phyloP scores from a whole-genome alignment of 352 stramenopile species.

The Elongisporangium prolatum region DNA sequence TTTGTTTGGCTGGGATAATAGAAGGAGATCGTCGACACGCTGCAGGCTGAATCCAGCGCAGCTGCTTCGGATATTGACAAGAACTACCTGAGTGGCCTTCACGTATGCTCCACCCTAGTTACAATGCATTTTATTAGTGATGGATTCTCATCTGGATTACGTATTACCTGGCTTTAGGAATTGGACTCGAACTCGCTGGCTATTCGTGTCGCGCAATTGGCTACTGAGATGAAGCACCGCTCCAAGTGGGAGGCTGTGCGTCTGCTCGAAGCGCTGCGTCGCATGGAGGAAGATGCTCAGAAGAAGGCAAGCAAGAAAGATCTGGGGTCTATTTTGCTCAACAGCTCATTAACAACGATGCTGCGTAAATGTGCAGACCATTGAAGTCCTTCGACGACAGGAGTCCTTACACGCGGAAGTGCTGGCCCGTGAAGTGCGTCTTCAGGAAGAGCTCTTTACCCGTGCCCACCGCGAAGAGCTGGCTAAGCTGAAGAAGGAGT shows the following conservation, averaged over 20 bases:
- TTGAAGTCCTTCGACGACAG: slow-evolving; percentile 55
- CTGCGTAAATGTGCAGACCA: slow-evolving; percentile 17
- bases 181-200: slow-evolving; percentile 64
- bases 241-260: slow-evolving; percentile 82
- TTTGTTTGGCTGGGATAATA: slow-evolving; percentile 13
- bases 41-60: slow-evolving; percentile 55
- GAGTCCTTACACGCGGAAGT: slow-evolving; percentile 74
- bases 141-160: not conserved
- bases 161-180: slow-evolving; percentile 27
- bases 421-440: slow-evolving; percentile 62
- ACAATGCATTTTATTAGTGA: not conserved
- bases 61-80: slow-evolving; percentile 60
- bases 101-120: slow-evolving; percentile 25
- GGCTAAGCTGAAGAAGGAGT: slow-evolving; percentile 58
- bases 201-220: slow-evolving; percentile 71
- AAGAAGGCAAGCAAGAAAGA: slow-evolving; percentile 36
- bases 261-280: slow-evolving; percentile 62
- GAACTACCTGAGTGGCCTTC: slow-evolving; percentile 66
- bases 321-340: not conserved
- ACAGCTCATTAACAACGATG: not conserved
- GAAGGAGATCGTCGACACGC: slow-evolving; percentile 57
- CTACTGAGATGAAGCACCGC: slow-evolving; percentile 86
- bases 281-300: slow-evolving; percentile 76
- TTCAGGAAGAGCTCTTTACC: slow-evolving; percentile 65
- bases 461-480: slow-evolving; percentile 61